phyloP scores from a whole-genome alignment of 1,284 basidiomycete genomes.

The Ceratobasidium sp. region DNA sequence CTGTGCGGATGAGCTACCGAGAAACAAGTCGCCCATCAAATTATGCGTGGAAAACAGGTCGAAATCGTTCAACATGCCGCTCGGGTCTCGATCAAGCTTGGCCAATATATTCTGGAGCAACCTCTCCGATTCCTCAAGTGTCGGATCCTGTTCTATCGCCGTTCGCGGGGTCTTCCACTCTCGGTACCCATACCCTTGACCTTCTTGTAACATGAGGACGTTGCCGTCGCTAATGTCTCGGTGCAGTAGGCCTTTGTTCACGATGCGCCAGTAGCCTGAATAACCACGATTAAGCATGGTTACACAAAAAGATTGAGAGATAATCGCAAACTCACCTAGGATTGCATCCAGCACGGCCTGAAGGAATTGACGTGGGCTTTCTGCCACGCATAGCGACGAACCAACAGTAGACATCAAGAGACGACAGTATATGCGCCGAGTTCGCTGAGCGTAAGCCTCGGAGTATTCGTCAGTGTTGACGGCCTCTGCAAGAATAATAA shows the following conservation, averaged over 20 bases:
- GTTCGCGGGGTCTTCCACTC: not conserved
- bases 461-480: not conserved
- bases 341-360: not conserved
- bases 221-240: slow-evolving; percentile 33
- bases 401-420: slow-evolving; percentile 10
- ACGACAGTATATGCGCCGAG: not conserved
- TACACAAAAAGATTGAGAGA: not conserved
- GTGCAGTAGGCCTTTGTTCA: slow-evolving; percentile 10
- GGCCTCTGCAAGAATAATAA: not conserved
- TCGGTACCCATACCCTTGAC: not conserved
- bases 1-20: too few species aligned
- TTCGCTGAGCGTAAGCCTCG: not conserved
- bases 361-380: not conserved
- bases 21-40: too few species aligned
- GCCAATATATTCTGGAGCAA: not conserved
- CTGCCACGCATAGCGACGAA: not conserved
- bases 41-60: not conserved
- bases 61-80: slow-evolving; percentile 21
- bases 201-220: not conserved
- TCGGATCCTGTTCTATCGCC: not conserved
- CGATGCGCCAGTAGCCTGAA: slow-evolving; percentile 13
- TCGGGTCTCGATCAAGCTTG: slow-evolving; percentile 1
- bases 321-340: not conserved
- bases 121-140: not conserved
- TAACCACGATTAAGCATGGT: not conserved